Evolutionary conservation across 441 rosid species (phyloP).

Genomic region (Erodium moschatum): DNA sequence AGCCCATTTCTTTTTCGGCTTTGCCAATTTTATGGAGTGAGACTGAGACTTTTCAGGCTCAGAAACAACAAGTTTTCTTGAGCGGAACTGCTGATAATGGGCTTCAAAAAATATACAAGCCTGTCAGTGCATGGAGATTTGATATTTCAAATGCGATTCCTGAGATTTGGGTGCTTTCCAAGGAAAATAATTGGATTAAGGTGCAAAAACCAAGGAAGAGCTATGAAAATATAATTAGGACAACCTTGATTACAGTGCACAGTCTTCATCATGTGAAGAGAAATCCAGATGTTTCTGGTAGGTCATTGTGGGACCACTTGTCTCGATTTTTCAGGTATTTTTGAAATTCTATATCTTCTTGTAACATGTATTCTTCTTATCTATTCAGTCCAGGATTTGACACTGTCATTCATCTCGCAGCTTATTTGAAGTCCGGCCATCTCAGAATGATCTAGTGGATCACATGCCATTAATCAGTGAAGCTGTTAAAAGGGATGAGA

Average conservation of each 20-base stretch:
- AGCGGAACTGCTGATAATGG: slow-evolving; percentile 53
- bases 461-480: slow-evolving; percentile 48
- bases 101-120: slow-evolving; percentile 43
- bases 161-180: slow-evolving; percentile 53
- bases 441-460: slow-evolving; percentile 66
- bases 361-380: not conserved
- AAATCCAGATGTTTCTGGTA: slow-evolving; percentile 47
- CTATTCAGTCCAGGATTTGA: slow-evolving; percentile 1
- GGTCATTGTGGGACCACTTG: slow-evolving; percentile 55
- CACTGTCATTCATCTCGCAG: slow-evolving; percentile 34
- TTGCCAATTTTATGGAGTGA: slow-evolving; percentile 55
- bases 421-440: slow-evolving; percentile 53
- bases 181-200: slow-evolving; percentile 54
- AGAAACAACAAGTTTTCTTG: slow-evolving; percentile 33
- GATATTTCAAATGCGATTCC: slow-evolving; percentile 43
- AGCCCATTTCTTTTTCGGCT: slow-evolving; percentile 44
- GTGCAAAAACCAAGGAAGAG: slow-evolving; percentile 72
- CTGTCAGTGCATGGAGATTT: slow-evolving; percentile 64
- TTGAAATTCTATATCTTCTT: not conserved
- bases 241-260: slow-evolving; percentile 42
- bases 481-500: slow-evolving; percentile 48
- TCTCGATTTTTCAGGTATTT: slow-evolving; percentile 47
- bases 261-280: slow-evolving; percentile 48
- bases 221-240: slow-evolving; percentile 44
- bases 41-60: slow-evolving; percentile 25